Evolutionary conservation across 805 yeast species (phyloP), one percentile per base, ranked within the genome.

Genomic region (Torulaspora maleeae): DNA sequence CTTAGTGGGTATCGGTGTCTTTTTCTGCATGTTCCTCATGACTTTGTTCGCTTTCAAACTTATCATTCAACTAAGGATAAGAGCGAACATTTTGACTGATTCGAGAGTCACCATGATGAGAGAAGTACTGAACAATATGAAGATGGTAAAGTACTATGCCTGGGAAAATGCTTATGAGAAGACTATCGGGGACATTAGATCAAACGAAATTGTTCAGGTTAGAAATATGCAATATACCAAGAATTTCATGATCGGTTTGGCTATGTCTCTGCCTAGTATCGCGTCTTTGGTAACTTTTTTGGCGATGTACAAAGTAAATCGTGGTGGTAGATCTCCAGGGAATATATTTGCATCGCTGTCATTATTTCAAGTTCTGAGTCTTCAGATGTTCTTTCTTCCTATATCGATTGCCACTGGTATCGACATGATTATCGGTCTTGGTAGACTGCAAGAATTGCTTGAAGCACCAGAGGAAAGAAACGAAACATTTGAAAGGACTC

Each of bases 81-180:
- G 63, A n/a, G 81, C 86, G 8, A 79, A 79, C 45, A 67, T 66
- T 2, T 77, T 69, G 56, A 90, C 96, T 2, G 98, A 90, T 63
- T 64, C 70, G 16, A 80, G 98, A 58, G 87, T 90, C 17, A 74
- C 79, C 38, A 72, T 78, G 39, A 80, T 88, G 63, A 83, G 86
- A 53, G 98, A 90, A 63, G 78, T 88, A 24, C 71, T 90, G 52
- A 80, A 77, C 58, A 80, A 84, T 52, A 77, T 90, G 74, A 86
- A 85, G 59, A 76, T 83, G 70, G 86, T 90, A 63, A 90, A 90
- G 68, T 85, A 77, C 62, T 90, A 89, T 62, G 86, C 95, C 1
- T 90, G 96, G 96, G 97, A 90, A 66, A 73, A 72, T 27, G 89
- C 96, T 0, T 90, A 87, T 61, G 73, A 73, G 43, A 63, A 73